A percentile compares a stretch with the other conserved stretches of the same genome.
phyloP scores from a whole-genome alignment of 257 asterid species.

The Gynochthodes officinalis region DNA sequence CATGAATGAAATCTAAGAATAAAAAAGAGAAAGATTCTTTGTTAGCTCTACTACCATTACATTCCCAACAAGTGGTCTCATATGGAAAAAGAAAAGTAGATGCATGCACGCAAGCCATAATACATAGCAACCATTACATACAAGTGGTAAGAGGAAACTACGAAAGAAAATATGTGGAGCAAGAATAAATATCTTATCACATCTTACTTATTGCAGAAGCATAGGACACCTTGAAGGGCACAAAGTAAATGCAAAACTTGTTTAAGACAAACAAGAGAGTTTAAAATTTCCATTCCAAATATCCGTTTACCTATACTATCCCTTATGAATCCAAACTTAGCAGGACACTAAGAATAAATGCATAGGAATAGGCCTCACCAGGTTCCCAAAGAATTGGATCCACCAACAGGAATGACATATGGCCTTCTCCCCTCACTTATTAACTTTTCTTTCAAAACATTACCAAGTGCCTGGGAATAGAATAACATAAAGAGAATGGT shows the following conservation, averaged over 20 bases:
- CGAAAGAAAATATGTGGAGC: not conserved
- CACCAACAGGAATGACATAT: conserved; percentile 93
- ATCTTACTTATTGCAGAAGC: not conserved
- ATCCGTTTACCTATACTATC: not conserved
- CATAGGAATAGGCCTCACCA: conserved; percentile 50
- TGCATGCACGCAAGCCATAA: not conserved
- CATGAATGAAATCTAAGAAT: not conserved
- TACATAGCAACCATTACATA: not conserved
- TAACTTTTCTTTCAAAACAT: conserved; percentile 69
- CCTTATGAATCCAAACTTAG: not conserved
- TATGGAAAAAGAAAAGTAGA: not conserved
- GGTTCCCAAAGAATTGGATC: conserved; percentile 93
- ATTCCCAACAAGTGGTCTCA: not conserved
- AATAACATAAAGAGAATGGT: conserved; percentile 12
- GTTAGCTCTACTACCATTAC: not conserved
- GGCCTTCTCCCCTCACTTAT: conserved; percentile 88
- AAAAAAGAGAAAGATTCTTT: not conserved
- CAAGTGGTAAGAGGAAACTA: not conserved
- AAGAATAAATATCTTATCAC: not conserved
- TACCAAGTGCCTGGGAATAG: conserved; percentile 66
- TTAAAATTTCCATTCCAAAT: not conserved
- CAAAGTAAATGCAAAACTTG: not conserved
- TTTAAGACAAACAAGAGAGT: not conserved
- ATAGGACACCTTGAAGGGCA: not conserved
- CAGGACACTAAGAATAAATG: conserved; percentile 8